Evolutionary conservation across 164 flowering plant genomes (phyloP).

Genomic region (Stephania japonica): DNA sequence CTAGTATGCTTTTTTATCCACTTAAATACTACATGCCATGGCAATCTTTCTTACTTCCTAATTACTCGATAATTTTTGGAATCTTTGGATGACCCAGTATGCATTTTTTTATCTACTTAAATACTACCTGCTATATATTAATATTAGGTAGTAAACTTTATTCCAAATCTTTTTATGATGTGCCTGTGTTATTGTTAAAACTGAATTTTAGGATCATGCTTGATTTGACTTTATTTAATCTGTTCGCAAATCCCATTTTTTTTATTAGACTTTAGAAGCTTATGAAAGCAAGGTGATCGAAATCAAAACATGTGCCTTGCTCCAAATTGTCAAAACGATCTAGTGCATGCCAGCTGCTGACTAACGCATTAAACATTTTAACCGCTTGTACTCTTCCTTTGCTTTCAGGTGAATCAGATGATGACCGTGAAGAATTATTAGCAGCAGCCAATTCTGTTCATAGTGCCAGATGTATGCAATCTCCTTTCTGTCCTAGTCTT

Average conservation of each 20-base stretch:
- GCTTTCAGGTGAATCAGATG: slow-evolving; percentile 19
- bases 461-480: slow-evolving; percentile 14
- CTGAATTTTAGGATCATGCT: neutral
- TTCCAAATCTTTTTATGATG: neutral
- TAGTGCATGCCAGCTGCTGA: neutral
- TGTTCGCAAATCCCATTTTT: neutral
- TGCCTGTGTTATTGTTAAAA: neutral
- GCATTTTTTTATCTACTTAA: neutral
- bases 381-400: neutral
- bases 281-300: neutral
- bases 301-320: slow-evolving; percentile 1
- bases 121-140: neutral
- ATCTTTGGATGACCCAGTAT: neutral
- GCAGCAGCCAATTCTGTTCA: slow-evolving; percentile 18
- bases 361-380: neutral
- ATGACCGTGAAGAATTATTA: slow-evolving; percentile 17
- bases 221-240: neutral
- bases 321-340: neutral
- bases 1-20: neutral
- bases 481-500: neutral
- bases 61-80: neutral
- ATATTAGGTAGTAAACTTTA: neutral
- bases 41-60: neutral
- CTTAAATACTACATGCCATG: neutral
- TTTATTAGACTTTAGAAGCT: neutral